Base-by-base conservation (phyloP, 352 stramenopile genomes). In the Pythium sukuiense region DNA sequence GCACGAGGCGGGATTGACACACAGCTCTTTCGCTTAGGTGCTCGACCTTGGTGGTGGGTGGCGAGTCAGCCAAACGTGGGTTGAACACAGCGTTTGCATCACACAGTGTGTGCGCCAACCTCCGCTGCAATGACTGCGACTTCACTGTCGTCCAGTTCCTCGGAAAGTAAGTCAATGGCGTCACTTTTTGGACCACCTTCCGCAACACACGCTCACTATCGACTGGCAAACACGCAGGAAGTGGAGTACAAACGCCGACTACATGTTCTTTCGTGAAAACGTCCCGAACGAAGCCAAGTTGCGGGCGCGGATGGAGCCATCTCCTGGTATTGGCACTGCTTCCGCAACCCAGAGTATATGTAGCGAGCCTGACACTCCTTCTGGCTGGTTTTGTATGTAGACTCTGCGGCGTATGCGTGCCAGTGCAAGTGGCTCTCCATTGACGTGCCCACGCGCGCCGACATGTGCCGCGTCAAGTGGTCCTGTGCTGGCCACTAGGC, bases 201-300 rank as follows among this genome's bases (percentile, higher is more conserved):
- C 5, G 32, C 5, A 35, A 9, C 32, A 9, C 0, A 35, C 32
- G 32, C 32, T 35, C 8, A 9, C 32, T 35, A 9, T 35, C 32
- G 32, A 35, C 32, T 55, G 27, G 18, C 59, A 4, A 61, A 7
- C 29, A 26, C 18, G 50, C 61, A 91, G 81, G 55, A 88, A 88
- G 69, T 95, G 84, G 84, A 76, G 74, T 55, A 57, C 66, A 18
- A 89, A 65, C 55, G 86, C 76, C 6, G 86, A 95, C 53, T 94
- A 92, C 70, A 95, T 92, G 83, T 92, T 95, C 62, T 93, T 93
- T 56, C 80, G 84, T 45, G 86, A 95, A 61, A 92, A 92, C 49
- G 76, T 88, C 24, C 84, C 84, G 11, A 93, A 79, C 48, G 83
- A 90, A 65, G 50, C 69, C 41, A 92, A 90, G 62, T 68, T 93